Evolutionary conservation across 2,329 filamentous ascomycete genomes (phyloP).

Genomic region (Xylaria sp.): DNA sequence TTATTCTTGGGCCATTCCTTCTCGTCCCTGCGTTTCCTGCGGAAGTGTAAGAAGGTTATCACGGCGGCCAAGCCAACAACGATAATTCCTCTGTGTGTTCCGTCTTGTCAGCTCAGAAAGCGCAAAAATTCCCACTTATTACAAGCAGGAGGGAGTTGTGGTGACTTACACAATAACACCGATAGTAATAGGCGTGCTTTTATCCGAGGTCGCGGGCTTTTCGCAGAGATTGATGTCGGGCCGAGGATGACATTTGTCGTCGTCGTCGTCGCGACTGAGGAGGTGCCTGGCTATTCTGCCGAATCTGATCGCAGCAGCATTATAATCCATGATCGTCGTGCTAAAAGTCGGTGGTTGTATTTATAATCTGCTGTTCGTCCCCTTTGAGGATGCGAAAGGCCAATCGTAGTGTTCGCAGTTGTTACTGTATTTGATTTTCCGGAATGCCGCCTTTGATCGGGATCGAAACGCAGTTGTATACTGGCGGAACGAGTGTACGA

Average conservation of each 20-base stretch:
- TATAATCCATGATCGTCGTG: constrained; percentile 23
- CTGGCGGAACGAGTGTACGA: background rate
- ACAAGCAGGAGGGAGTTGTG: background rate
- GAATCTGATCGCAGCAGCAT: constrained; percentile 17
- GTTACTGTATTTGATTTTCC: background rate
- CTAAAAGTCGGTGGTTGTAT: background rate
- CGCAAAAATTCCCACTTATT: too few relatives aligned
- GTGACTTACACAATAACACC: constrained; percentile 35
- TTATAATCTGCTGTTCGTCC: background rate
- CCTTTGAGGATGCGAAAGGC: background rate
- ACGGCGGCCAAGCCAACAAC: constrained; percentile 26
- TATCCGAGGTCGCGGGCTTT: constrained; percentile 33
- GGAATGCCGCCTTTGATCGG: background rate
- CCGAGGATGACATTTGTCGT: constrained; percentile 33
- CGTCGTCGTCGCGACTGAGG: constrained; percentile 27
- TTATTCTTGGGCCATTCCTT: constrained; percentile 40
- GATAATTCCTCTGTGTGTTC: constrained; percentile 31
- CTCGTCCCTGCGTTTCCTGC: constrained; percentile 35
- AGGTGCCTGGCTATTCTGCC: constrained; percentile 31
- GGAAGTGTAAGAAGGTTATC: constrained; percentile 37
- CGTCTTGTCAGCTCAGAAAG: background rate
- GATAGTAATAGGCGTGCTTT: constrained; percentile 33
- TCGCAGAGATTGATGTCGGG: constrained; percentile 40
- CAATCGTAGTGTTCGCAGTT: background rate
- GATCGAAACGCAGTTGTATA: background rate